Conservation (phyloP, 257 asterid species). For the Anisodus acutangulus region DNA sequence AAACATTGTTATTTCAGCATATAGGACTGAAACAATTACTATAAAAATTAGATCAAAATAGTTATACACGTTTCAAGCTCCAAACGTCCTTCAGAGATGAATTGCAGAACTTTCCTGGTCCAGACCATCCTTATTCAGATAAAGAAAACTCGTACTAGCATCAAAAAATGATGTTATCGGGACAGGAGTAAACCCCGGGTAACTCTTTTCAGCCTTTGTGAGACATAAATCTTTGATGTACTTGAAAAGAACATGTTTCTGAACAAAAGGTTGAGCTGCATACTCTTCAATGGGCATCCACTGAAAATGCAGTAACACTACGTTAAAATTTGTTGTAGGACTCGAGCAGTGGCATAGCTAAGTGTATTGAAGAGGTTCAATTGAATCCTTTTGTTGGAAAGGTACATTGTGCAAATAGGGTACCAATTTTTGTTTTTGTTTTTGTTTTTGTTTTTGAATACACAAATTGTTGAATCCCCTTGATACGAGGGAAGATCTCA, state of each 20-base stretch:
- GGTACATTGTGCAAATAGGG: background rate
- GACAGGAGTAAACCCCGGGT: slow-evolving; percentile 59
- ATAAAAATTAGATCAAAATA: background rate
- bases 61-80: background rate
- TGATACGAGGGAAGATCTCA: background rate
- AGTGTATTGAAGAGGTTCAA: background rate
- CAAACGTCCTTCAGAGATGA: slow-evolving; percentile 22
- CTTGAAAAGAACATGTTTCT: slow-evolving; percentile 52
- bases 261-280: slow-evolving; percentile 51
- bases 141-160: slow-evolving; percentile 54
- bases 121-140: slow-evolving; percentile 52
- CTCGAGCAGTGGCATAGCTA: background rate
- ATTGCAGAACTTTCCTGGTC: slow-evolving; percentile 31
- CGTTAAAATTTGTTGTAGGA: background rate
- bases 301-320: slow-evolving; percentile 33
- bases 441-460: background rate
- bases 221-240: slow-evolving; percentile 55
- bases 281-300: slow-evolving; percentile 81
- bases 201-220: slow-evolving; percentile 51
- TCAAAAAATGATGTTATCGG: slow-evolving; percentile 46
- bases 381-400: background rate
- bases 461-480: background rate
- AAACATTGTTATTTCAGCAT: background rate
- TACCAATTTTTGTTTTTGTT: too few relatives aligned
- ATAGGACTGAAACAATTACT: background rate